A percentile compares a stretch with the other conserved stretches of the same genome.
Evolutionary conservation across 495 filamentous ascomycete genomes (phyloP).

Genomic region (Podospora didyma): DNA sequence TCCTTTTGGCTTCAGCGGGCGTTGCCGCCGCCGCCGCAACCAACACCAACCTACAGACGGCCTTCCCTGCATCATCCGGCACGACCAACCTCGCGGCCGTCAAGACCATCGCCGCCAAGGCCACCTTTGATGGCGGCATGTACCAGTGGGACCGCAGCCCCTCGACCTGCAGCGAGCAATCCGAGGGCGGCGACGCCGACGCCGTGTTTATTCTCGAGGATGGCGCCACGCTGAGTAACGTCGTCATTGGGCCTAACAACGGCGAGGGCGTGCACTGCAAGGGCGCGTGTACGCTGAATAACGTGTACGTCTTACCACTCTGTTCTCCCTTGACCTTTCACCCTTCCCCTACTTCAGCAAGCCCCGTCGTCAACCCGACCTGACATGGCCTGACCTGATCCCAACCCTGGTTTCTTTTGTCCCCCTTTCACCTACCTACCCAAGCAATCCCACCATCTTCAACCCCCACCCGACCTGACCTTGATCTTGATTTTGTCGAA

Average conservation of each 20-base stretch:
- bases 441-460: no score
- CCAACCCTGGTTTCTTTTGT: no score
- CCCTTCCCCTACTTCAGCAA: no score
- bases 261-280: slow-evolving; percentile 52
- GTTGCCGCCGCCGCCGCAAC: slow-evolving; percentile 17
- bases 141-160: slow-evolving; percentile 44
- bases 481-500: no score
- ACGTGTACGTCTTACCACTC: slow-evolving; percentile 29
- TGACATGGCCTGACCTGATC: no score
- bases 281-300: slow-evolving; percentile 47
- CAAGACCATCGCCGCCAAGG: slow-evolving; percentile 33
- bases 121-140: slow-evolving; percentile 43
- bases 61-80: slow-evolving; percentile 20
- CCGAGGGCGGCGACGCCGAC: slow-evolving; percentile 46
- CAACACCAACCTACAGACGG: slow-evolving; percentile 27
- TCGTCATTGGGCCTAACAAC: slow-evolving; percentile 50
- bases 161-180: slow-evolving; percentile 38
- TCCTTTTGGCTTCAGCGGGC: slow-evolving; percentile 8
- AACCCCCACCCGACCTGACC: neutral
- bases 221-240: slow-evolving; percentile 50
- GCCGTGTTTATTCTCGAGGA: slow-evolving; percentile 49
- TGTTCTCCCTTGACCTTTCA: neutral
- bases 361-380: no score
- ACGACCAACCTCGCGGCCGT: slow-evolving; percentile 23
- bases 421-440: no score